Base-by-base conservation (phyloP, 495 filamentous ascomycete genomes). In the Xylaria flabelliformis region DNA sequence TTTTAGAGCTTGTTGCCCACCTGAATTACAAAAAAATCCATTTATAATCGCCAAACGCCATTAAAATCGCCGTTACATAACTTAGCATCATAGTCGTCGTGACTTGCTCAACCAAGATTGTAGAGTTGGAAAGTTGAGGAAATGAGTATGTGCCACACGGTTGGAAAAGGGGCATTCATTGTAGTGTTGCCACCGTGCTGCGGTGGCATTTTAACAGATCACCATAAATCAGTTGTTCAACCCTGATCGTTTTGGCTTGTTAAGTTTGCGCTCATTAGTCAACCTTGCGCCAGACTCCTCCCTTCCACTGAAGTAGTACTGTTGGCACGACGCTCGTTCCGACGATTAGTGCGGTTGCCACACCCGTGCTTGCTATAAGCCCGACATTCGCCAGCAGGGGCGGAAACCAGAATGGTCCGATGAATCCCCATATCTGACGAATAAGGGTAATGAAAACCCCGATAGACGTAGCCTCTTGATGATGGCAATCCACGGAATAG, bases 371-470 rank as follows among this genome's bases (percentile, higher is more conserved):
- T 4, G 41, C 34, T 48, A 65, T 9, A 32, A 65, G 62, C 62
- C 62, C 62, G n/a, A 65, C 62, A 4, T 65, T 65, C 1, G 62
- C 62, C 2, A 65, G 84, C 67, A 89, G n/a, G 7, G 62, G 62
- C 1, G 62, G 41, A 12, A 65, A 87, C 84, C 85, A 89, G 74
- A 89, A 89, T 6, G 85, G 85, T 26, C 87, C 87, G 71, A 89
- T 84, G 74, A 89, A 89, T 0, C 86, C 86, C 86, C 86, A 89
- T 29, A 80, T 83, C 66, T 85, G 83, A 10, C 87, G 76, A 39
- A 89, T 80, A 67, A 89, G 84, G 0, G 81, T 88, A 61, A 89
- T 85, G 66, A 88, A 88, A 4, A 90, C 87, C 41, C 88, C 88
- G 4, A 89, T 82, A 73, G 83, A 85, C 0, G 81, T 83, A 2